Conservation (phyloP, 805 yeast genomes). For the Candida suzukii region DNA sequence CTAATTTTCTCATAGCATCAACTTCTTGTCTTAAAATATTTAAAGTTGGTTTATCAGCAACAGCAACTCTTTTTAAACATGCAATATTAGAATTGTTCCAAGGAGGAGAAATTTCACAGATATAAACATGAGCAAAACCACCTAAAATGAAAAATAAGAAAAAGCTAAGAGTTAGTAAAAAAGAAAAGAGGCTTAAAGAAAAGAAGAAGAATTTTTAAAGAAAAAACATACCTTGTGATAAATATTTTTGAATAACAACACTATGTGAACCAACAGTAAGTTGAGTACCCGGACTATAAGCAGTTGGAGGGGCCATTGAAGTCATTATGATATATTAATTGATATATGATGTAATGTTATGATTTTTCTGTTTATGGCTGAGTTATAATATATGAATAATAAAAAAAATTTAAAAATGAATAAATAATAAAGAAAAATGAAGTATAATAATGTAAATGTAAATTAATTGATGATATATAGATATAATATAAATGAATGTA, state of each 20-base stretch:
- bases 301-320: slow-evolving; percentile 34
- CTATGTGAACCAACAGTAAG: slow-evolving; percentile 81
- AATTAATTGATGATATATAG: too few relatives aligned
- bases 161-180: background rate
- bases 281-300: slow-evolving; percentile 69
- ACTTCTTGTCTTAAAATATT: slow-evolving; percentile 88
- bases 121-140: slow-evolving; percentile 94
- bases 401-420: too few relatives aligned
- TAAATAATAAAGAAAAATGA: too few relatives aligned
- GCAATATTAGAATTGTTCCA: slow-evolving; percentile 51
- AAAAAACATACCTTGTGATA: slow-evolving; percentile 60
- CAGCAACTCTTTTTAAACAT: slow-evolving; percentile 91
- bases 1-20: slow-evolving; percentile 88
- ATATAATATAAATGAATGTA: too few relatives aligned
- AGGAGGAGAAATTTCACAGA: slow-evolving; percentile 61
- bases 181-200: slow-evolving; percentile 32
- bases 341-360: background rate
- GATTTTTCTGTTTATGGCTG: too few relatives aligned
- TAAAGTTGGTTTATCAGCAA: slow-evolving; percentile 81
- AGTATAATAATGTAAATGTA: too few relatives aligned
- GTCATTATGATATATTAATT: background rate
- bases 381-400: background rate
- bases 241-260: slow-evolving; percentile 59
- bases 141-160: slow-evolving; percentile 19
- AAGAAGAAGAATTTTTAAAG: background rate